Evolutionary conservation across 805 yeast species (phyloP).

Genomic region (Candida jianshihensis): DNA sequence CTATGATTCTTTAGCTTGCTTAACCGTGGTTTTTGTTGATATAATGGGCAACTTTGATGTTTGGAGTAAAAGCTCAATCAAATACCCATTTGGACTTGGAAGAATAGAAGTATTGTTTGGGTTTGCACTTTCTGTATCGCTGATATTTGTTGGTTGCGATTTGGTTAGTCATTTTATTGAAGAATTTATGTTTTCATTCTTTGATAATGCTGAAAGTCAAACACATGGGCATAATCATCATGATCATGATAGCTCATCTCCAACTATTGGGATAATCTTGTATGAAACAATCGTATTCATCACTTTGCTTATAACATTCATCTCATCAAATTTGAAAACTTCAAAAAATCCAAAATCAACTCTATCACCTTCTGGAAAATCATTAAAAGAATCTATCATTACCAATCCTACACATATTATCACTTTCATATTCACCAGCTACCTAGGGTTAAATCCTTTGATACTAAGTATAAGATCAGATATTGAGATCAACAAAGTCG

Average conservation of each 20-base stretch:
- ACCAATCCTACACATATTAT: constrained; percentile 31
- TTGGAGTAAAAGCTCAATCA: constrained; percentile 77
- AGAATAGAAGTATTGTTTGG: constrained; percentile 83
- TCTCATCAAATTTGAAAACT: constrained; percentile 23
- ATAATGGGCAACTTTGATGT: constrained; percentile 87
- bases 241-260: constrained; percentile 8
- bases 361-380: constrained; percentile 1
- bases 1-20: constrained; percentile 77
- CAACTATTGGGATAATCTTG: constrained; percentile 15
- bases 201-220: constrained; percentile 16
- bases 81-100: constrained; percentile 91
- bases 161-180: constrained; percentile 81
- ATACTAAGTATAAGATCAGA: constrained; percentile 19
- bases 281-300: constrained; percentile 25
- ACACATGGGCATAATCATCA: constrained; percentile 21
- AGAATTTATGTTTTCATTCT: constrained; percentile 45
- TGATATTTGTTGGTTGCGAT: constrained; percentile 88
- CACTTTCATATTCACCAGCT: constrained; percentile 36
- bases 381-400: constrained; percentile 15
- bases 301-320: constrained; percentile 25
- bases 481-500: constrained; percentile 32
- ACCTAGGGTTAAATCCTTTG: constrained; percentile 34
- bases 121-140: constrained; percentile 77
- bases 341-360: constrained; percentile 1
- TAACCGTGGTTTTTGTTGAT: constrained; percentile 63